Conservation (phyloP, 148 eudicot genomes). For the Rhododendron molle region DNA sequence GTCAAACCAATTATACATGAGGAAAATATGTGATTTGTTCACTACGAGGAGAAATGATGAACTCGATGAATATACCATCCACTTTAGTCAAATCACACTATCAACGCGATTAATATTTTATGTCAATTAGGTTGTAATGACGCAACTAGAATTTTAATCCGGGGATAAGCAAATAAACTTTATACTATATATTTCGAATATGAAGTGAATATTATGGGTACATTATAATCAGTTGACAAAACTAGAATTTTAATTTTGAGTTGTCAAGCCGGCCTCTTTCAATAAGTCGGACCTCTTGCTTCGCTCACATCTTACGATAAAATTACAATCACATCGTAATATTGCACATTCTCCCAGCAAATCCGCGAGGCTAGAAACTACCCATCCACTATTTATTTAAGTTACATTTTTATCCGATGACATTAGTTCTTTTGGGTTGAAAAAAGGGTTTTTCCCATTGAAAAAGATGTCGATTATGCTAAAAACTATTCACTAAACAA, state of each 20-base stretch:
- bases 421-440: neutral
- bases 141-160: no score
- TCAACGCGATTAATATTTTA: neutral
- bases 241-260: neutral
- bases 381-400: neutral
- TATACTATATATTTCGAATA: no score
- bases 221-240: neutral
- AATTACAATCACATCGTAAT: neutral
- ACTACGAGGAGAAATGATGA: neutral
- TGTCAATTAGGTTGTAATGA: neutral
- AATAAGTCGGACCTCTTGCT: neutral
- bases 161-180: no score
- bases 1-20: neutral
- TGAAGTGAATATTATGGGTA: neutral
- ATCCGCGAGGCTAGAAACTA: neutral
- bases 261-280: neutral
- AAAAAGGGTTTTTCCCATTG: neutral
- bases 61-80: neutral
- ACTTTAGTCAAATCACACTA: neutral
- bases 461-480: neutral
- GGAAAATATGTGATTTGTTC: neutral
- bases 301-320: neutral
- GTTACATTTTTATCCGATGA: neutral
- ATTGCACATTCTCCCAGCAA: no score
- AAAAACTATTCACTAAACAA: neutral